Percentiles rank a stretch among this genome's conserved stretches.
Conservation (phyloP, 257 asterid genomes). For the Galeopsis tetrahit region DNA sequence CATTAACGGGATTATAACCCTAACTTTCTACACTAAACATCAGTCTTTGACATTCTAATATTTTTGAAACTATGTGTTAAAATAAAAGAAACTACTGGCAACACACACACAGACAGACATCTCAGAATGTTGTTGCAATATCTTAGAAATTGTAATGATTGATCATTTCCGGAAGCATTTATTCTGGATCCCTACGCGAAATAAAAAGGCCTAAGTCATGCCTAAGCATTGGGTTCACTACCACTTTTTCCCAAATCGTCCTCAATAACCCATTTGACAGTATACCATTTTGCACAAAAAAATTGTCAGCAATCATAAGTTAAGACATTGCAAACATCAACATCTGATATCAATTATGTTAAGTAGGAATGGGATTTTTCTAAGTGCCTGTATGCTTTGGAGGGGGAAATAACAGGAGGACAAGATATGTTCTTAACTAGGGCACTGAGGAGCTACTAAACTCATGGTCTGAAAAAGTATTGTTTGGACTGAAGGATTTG, state of each 20-base stretch:
- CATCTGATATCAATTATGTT: not conserved
- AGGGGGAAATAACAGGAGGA: not conserved
- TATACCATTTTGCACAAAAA: not conserved
- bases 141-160: constrained; percentile 1
- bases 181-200: not conserved
- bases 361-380: not conserved
- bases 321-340: not conserved
- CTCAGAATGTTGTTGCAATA: constrained; percentile 3
- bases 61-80: not conserved
- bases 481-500: not conserved
- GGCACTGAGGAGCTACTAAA: not conserved
- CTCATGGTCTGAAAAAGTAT: not conserved
- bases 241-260: not conserved
- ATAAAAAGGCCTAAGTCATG: not conserved
- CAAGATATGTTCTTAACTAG: not conserved
- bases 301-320: not conserved
- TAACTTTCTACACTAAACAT: not conserved
- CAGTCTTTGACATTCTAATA: not conserved
- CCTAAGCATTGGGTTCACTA: not conserved
- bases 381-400: not conserved
- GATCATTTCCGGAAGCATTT: not conserved
- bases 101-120: not conserved
- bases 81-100: not conserved
- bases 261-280: not conserved
- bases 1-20: constrained; percentile 18